Evolutionary conservation across 805 yeast species (phyloP).

Genomic region (Kluyveromyces aestuarii): DNA sequence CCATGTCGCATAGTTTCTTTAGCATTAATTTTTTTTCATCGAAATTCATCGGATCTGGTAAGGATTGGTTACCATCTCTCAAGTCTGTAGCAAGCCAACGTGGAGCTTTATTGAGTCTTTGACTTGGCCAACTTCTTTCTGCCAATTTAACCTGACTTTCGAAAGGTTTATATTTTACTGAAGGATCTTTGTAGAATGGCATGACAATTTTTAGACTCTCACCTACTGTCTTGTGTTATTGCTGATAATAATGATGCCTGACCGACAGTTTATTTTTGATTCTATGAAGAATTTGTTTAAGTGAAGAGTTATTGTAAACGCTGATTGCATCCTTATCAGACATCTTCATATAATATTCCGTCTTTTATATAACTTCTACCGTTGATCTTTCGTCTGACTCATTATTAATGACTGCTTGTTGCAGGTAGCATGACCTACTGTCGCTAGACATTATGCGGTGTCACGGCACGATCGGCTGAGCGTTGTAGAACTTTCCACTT

Average conservation of each 20-base stretch:
- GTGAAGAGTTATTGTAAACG: too few relatives aligned
- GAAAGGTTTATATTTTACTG: slow-evolving; percentile 52
- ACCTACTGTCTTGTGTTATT: too few relatives aligned
- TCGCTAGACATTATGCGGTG: slow-evolving; percentile 4
- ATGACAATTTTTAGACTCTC: background rate
- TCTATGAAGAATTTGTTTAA: too few relatives aligned
- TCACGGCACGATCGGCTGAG: background rate
- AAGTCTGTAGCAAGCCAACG: slow-evolving; percentile 79
- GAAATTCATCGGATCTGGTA: slow-evolving; percentile 81
- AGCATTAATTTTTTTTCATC: slow-evolving; percentile 69
- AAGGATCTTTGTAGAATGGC: slow-evolving; percentile 44
- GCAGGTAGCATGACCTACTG: background rate
- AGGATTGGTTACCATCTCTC: slow-evolving; percentile 77
- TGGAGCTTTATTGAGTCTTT: slow-evolving; percentile 52
- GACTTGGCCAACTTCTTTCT: slow-evolving; percentile 63
- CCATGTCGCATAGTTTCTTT: slow-evolving; percentile 57
- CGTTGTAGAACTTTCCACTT: background rate
- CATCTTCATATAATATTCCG: too few relatives aligned
- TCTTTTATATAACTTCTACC: too few relatives aligned
- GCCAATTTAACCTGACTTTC: slow-evolving; percentile 44
- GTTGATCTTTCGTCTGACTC: background rate
- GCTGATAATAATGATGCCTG: too few relatives aligned
- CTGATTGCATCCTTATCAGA: too few relatives aligned
- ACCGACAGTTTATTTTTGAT: too few relatives aligned
- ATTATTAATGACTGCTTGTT: background rate